phyloP scores from a whole-genome alignment of 257 asterid species.

The Plantago major region DNA sequence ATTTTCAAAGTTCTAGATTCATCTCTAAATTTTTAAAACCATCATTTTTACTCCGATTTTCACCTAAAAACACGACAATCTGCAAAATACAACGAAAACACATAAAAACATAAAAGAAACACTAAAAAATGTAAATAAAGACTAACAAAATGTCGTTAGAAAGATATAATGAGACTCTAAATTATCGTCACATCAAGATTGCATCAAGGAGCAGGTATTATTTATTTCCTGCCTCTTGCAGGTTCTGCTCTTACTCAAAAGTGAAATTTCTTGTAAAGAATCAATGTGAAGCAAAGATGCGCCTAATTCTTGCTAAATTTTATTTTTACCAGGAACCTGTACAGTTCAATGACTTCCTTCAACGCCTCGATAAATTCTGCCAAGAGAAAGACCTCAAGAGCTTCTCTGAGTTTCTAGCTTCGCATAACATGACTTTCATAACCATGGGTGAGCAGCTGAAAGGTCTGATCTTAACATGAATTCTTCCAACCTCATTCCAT shows the following conservation, averaged over 20 bases:
- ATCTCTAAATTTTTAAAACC: too few relatives aligned
- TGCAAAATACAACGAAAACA: too few relatives aligned
- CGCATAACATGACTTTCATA: slow-evolving; percentile 46
- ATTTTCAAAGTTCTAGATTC: too few relatives aligned
- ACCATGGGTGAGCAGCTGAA: slow-evolving; percentile 72
- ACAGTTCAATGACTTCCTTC: slow-evolving; percentile 73
- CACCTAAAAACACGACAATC: too few relatives aligned
- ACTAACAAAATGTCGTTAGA: too few relatives aligned
- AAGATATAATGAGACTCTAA: too few relatives aligned
- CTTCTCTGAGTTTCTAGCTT: slow-evolving; percentile 42
- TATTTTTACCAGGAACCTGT: slow-evolving; percentile 64
- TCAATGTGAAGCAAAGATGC: neutral
- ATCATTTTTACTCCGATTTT: too few relatives aligned
- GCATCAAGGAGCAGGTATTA: slow-evolving; percentile 80
- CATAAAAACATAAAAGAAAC: too few relatives aligned
- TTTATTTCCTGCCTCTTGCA: neutral
- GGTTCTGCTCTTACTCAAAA: neutral
- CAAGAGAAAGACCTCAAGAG: slow-evolving; percentile 43
- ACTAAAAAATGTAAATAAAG: too few relatives aligned
- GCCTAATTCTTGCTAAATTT: neutral
- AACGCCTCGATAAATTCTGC: slow-evolving; percentile 48
- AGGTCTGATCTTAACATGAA: slow-evolving; percentile 41
- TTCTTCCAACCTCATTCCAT: slow-evolving; percentile 6
- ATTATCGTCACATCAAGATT: too few relatives aligned
- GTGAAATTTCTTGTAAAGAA: neutral